Evolutionary conservation across 805 yeast genomes (phyloP), one percentile per base, ranked within the genome.

Genomic region (Saccharomyces cerevisiae): DNA sequence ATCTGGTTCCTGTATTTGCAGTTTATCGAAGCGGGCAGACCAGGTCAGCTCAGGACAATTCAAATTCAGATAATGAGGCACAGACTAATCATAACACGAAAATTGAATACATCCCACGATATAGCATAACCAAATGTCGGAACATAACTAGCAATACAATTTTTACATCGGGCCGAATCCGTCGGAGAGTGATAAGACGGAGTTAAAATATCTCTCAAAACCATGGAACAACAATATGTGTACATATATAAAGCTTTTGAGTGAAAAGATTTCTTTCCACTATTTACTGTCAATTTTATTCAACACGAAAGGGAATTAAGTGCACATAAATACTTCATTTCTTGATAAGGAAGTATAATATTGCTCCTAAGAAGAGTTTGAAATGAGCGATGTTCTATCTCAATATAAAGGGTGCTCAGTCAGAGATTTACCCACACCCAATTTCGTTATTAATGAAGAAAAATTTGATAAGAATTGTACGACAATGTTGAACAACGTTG

Each of bases 401-500:
- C 54, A 55, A 13, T 71, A 60, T 61, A 58, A 62, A 22, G 82
- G 82, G 1, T 67, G 64, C 51, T 46, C 58, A 3, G 55, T 76
- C 14, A 46, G 60, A 0, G 75, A 75, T 6, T 63, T 81, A 24
- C 68, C 68, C 27, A 80, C 84, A 0, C 85, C 85, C 3, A 64
- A 77, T 3, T 72, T 79, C 48, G 60, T 79, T 2, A 70, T 80
- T 32, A 73, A 78, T 54, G 61, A 71, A 43, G 51, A 59, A 2
- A 66, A 63, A 43, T 75, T 77, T 56, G 59, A 62, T 22, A 51
- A 46, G 17, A 84, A 84, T 62, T 75, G 82, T 57, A 69, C 68
- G 10, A 66, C 66, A 30, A 81, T 83, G 87, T 71, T 81, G 9
- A 60, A 62, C 4, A 75, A 74, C 53, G 79, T 83, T 0, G 51